Evolutionary conservation across 2,329 filamentous ascomycete species (phyloP).

Genomic region (Ceratocystiopsis sp.): DNA sequence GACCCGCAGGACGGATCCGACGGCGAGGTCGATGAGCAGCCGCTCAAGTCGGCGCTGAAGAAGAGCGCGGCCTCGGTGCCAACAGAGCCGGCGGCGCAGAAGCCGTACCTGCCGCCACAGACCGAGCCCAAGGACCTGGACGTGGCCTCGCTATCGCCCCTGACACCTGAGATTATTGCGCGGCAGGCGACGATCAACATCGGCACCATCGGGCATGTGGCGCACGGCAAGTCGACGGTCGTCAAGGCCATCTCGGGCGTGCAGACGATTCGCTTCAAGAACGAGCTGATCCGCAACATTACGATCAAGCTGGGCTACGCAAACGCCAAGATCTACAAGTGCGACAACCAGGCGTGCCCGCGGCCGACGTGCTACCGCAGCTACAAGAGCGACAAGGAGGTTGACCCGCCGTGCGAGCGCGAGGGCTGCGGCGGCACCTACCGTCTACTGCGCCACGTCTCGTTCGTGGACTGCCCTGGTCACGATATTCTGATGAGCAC

Average conservation of each 20-base stretch:
- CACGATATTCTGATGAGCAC: slow-evolving; percentile 99
- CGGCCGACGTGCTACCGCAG: slow-evolving; percentile 89
- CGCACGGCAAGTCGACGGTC: slow-evolving; percentile 96
- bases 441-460: slow-evolving; percentile 77
- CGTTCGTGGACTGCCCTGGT: slow-evolving; percentile 97
- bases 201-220: slow-evolving; percentile 94
- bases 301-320: slow-evolving; percentile 99
- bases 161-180: slow-evolving; percentile 93
- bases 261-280: slow-evolving; percentile 99
- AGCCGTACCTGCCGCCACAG: slow-evolving; percentile 56
- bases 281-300: slow-evolving; percentile 96
- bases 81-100: slow-evolving; percentile 36
- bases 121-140: slow-evolving; percentile 84
- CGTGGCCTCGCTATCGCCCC: slow-evolving; percentile 59
- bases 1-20: slow-evolving; percentile 39
- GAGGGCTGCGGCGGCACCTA: slow-evolving; percentile 83
- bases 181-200: slow-evolving; percentile 98
- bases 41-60: slow-evolving; percentile 75
- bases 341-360: slow-evolving; percentile 79
- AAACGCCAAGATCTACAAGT: slow-evolving; percentile 99
- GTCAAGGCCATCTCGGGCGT: slow-evolving; percentile 98
- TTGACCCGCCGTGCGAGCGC: slow-evolving; percentile 88
- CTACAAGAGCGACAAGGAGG: slow-evolving; percentile 98
- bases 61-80: slow-evolving; percentile 35
- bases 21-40: slow-evolving; percentile 46